Percentiles rank a stretch among this genome's conserved stretches.
Evolutionary conservation across 208 protist species (phyloP).

Genomic region (Giardia muris): DNA sequence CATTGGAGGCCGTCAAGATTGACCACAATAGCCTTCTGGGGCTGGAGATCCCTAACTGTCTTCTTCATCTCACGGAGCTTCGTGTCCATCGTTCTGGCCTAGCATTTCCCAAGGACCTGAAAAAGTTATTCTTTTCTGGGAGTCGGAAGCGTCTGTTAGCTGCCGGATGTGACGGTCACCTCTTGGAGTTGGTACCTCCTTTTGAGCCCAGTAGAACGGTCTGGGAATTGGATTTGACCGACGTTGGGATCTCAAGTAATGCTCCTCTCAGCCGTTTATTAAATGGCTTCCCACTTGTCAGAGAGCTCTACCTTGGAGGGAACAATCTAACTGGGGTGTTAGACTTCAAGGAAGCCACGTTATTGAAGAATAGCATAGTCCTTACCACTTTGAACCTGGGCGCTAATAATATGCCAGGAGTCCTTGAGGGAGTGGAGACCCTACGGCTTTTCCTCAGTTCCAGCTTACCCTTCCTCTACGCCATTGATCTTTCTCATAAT

Average conservation of each 20-base stretch:
- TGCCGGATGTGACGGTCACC: too few species aligned
- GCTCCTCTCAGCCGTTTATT: neutral
- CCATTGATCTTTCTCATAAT: neutral
- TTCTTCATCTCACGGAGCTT: too few species aligned
- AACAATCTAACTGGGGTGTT: neutral
- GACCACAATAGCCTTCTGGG: too few species aligned
- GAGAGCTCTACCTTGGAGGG: neutral
- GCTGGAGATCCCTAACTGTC: too few species aligned
- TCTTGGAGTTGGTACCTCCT: neutral
- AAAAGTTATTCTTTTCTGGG: too few species aligned
- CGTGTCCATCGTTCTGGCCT: too few species aligned
- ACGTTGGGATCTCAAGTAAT: neutral
- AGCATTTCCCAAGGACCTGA: too few species aligned
- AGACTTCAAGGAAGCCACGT: neutral
- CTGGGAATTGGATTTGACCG: neutral
- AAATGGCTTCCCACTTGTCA: neutral
- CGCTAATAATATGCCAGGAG: neutral
- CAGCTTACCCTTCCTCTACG: neutral
- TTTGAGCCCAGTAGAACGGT: neutral
- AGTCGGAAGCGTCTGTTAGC: too few species aligned
- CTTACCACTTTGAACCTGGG: neutral
- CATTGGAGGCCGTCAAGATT: too few species aligned
- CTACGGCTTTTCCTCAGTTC: neutral
- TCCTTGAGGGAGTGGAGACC: neutral
- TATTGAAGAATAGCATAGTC: neutral